Base-by-base conservation (phyloP, 345 rosid species). In the Clausena lansium region DNA sequence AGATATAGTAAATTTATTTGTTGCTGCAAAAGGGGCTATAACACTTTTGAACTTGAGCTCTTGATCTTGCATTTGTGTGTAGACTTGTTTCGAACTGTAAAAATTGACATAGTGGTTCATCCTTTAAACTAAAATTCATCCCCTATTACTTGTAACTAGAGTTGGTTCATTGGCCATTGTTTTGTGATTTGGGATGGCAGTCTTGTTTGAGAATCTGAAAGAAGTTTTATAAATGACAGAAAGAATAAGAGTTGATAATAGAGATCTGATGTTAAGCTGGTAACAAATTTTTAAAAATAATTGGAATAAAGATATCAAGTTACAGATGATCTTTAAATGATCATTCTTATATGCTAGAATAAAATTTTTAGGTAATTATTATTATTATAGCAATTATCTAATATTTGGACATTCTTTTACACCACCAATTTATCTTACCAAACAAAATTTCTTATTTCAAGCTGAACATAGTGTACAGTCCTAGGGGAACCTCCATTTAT, bases 231-330 rank as follows among this genome's bases (percentile, higher is more conserved):
- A 9, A 2, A 28, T 7, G 8, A 57, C 6, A 1, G 4, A 17
- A 28, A 9, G 58, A 19, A 30, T 9, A 55, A n/a, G 39, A 39
- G 11, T 73, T 15, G 9, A 24, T 71, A 32, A 59, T 2, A 55
- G 7, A 57, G 62, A 45, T n/a, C 61, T 58, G 75, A 59, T 58
- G 52, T 2, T n/a, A 30, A 30, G 15, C 73, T 38, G 28, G 50
- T 35, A 74, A 63, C 41, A n/a, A 61, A 20, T n/a, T 69, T 68
- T 19, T 17, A 73, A 47, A 27, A 74, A 55, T 76, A 22, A 24
- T 39, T 61, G 14, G 27, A 41, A 33, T n/a, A 70, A n/a, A 13
- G 52, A 70, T 62, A 45, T 38, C 25, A 32, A 61, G 20, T 32
- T 3, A 52, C 59, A 60, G 28, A 68, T n/a, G n/a, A 2, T 38